These are phyloP conservation scores for Daldinia eschscholtzii DNA, from an alignment of 2,329 filamentous ascomycete genomes.

Conservation along the genomic window DNA sequence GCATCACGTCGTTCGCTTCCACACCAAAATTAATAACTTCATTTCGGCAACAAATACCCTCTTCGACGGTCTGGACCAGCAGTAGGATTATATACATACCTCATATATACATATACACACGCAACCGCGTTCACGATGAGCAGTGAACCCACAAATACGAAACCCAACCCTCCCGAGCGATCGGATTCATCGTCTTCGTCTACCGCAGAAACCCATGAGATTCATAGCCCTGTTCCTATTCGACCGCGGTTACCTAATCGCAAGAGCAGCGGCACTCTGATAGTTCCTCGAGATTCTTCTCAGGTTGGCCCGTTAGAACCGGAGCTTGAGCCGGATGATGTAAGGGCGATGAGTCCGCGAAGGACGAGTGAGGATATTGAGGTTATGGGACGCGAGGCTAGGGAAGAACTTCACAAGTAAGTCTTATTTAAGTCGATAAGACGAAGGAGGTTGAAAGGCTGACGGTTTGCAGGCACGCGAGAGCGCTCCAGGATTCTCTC, in stretches of 20 bases:
- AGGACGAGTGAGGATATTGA: conserved; percentile 92
- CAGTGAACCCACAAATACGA: conserved; percentile 41
- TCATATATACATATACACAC: neutral
- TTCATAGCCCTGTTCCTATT: conserved; percentile 65
- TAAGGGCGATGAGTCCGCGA: conserved; percentile 92
- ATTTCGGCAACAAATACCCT: conserved; percentile 22
- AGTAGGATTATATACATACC: conserved; percentile 23
- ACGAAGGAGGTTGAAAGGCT: conserved; percentile 19
- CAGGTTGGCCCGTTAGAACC: conserved; percentile 79
- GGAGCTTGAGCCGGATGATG: conserved; percentile 86
- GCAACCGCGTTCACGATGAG: conserved; percentile 44
- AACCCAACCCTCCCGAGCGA: conserved; percentile 47
- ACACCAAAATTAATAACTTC: conserved; percentile 22
- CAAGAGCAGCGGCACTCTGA: conserved; percentile 85
- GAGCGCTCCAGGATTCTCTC: conserved; percentile 88
- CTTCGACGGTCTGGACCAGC: conserved; percentile 34
- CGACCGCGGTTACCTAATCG: conserved; percentile 78
- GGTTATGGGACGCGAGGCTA: conserved; percentile 84
- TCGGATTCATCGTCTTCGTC: conserved; percentile 52
- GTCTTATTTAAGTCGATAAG: neutral
- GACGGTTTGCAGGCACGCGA: conserved; percentile 76
- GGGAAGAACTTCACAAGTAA: conserved; percentile 72
- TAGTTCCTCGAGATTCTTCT: conserved; percentile 81
- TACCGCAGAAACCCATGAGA: conserved; percentile 51
- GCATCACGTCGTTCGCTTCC: conserved; percentile 32